These are phyloP conservation scores for Hypoxylon sp. DNA, from an alignment of 2,329 filamentous ascomycete genomes.

Conservation along the genomic window DNA sequence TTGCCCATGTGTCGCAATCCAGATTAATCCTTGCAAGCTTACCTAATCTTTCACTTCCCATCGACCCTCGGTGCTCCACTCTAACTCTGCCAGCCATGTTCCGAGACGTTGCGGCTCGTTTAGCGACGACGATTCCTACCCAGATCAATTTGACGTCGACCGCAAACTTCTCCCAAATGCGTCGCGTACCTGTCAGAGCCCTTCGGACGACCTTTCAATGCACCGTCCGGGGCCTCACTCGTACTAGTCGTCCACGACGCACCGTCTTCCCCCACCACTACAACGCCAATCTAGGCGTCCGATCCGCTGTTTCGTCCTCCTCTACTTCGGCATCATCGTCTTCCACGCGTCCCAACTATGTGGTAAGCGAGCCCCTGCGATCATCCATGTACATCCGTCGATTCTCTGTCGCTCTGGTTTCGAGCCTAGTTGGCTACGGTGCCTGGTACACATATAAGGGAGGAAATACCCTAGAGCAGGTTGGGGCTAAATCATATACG, in stretches of 20 bases:
- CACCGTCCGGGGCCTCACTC: constrained; percentile 70
- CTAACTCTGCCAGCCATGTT: constrained; percentile 29
- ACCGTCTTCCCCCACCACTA: constrained; percentile 52
- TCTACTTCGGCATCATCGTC: constrained; percentile 37
- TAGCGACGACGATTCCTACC: constrained; percentile 40
- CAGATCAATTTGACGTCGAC: constrained; percentile 61
- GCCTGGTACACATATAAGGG: constrained; percentile 80
- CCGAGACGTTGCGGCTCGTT: constrained; percentile 31
- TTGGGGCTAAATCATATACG: constrained; percentile 56
- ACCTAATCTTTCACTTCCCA: constrained; percentile 33
- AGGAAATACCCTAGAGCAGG: constrained; percentile 53
- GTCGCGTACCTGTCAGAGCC: constrained; percentile 77
- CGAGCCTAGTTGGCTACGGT: constrained; percentile 79
- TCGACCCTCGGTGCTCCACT: neutral
- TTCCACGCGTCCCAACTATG: constrained; percentile 53
- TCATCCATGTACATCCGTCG: constrained; percentile 83
- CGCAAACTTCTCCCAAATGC: constrained; percentile 67
- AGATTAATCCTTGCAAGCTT: constrained; percentile 28
- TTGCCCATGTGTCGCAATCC: constrained; percentile 27
- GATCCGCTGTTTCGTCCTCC: constrained; percentile 57
- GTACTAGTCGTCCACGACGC: constrained; percentile 60
- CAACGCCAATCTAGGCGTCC: constrained; percentile 53
- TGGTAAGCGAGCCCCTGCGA: constrained; percentile 64
- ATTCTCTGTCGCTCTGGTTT: constrained; percentile 74
- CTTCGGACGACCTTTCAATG: constrained; percentile 77